Conservation (phyloP, 192 early-diverging fungal species). For the Coemansia umbellata region DNA sequence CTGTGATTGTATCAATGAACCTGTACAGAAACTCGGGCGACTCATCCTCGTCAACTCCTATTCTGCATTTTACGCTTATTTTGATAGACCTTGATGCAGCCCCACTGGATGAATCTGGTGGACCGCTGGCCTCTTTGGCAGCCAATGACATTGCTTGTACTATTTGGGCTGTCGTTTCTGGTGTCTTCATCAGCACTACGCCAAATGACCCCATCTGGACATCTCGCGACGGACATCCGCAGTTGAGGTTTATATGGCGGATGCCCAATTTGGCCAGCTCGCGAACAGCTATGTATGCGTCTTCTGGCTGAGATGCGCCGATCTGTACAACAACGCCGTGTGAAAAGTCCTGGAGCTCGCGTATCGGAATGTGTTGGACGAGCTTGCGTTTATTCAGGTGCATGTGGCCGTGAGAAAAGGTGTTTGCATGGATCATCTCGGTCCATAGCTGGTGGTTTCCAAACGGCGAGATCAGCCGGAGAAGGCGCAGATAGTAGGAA, state of each 20-base stretch:
- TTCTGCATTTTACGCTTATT: slow-evolving; percentile 71
- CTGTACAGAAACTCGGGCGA: slow-evolving; percentile 55
- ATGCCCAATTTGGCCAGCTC: slow-evolving; percentile 56
- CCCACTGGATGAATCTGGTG: neutral
- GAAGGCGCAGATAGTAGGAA: slow-evolving; percentile 61
- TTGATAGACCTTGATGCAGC: slow-evolving; percentile 39
- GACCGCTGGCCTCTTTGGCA: slow-evolving; percentile 10
- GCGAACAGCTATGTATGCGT: slow-evolving; percentile 25
- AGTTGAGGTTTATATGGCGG: slow-evolving; percentile 64
- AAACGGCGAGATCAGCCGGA: slow-evolving; percentile 63
- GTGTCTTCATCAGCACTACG: slow-evolving; percentile 68
- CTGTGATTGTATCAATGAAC: slow-evolving; percentile 28
- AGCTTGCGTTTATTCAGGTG: slow-evolving; percentile 15
- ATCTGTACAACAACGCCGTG: slow-evolving; percentile 45
- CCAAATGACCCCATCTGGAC: slow-evolving; percentile 67
- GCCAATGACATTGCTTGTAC: slow-evolving; percentile 54
- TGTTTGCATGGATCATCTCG: slow-evolving; percentile 67
- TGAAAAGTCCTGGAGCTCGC: slow-evolving; percentile 30
- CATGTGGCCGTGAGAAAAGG: slow-evolving; percentile 35
- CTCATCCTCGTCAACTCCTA: slow-evolving; percentile 69
- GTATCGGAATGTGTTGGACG: slow-evolving; percentile 20
- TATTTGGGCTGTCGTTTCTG: slow-evolving; percentile 54
- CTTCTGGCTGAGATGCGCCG: slow-evolving; percentile 26
- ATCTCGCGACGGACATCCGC: slow-evolving; percentile 67
- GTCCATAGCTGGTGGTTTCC: slow-evolving; percentile 59